These are phyloP conservation scores for Coemansia sp. DNA, from an alignment of 371 early-diverging fungal species.

Conservation along the genomic window DNA sequence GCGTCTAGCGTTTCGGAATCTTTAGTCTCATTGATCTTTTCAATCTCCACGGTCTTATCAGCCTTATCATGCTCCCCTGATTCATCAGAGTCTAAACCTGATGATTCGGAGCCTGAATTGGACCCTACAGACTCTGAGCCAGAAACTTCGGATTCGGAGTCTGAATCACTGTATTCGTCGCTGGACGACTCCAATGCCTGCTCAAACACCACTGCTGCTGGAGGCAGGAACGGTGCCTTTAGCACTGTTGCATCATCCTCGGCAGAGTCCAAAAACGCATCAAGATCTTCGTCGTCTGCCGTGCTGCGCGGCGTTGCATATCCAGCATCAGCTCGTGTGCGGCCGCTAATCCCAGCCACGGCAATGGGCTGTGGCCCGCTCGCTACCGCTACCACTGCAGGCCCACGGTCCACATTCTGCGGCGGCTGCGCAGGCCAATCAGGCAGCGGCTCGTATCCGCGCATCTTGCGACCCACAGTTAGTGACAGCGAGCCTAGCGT, in stretches of 20 bases:
- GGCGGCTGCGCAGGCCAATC: slow-evolving; percentile 78
- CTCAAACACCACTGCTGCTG: slow-evolving; percentile 26
- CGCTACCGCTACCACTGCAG: neutral
- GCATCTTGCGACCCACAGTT: slow-evolving; percentile 66
- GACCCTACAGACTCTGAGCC: neutral
- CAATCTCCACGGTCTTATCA: no score
- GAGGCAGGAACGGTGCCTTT: neutral
- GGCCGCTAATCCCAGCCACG: slow-evolving; percentile 44
- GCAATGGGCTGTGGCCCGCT: slow-evolving; percentile 20
- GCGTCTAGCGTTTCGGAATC: neutral
- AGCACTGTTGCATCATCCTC: slow-evolving; percentile 29
- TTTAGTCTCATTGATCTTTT: neutral
- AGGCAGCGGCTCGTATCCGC: slow-evolving; percentile 79
- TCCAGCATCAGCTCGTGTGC: slow-evolving; percentile 18
- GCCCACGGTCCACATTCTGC: slow-evolving; percentile 59
- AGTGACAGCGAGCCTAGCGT: slow-evolving; percentile 83
- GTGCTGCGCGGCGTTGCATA: slow-evolving; percentile 32
- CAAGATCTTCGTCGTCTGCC: slow-evolving; percentile 59
- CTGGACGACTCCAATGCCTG: slow-evolving; percentile 4
- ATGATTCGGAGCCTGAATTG: neutral
- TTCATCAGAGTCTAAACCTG: no score
- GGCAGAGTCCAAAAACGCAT: slow-evolving; percentile 61
- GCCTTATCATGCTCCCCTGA: no score
- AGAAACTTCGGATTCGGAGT: slow-evolving; percentile 3
- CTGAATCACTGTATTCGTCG: slow-evolving; percentile 21